Conservation (phyloP, 2,329 filamentous ascomycete genomes). For the Escovopsis sp. region DNA sequence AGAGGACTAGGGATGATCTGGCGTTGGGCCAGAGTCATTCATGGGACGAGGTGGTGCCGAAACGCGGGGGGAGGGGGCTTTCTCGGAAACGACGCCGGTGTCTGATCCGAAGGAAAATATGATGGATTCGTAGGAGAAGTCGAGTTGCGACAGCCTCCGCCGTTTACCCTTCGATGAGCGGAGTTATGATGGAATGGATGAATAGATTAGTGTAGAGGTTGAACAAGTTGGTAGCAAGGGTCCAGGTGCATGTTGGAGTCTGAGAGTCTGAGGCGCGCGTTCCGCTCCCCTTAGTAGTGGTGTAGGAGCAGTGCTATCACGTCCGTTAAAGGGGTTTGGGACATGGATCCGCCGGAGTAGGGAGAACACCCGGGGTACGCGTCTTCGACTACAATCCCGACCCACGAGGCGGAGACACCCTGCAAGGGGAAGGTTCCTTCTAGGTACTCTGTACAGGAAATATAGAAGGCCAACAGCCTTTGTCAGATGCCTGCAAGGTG, state of each 20-base stretch:
- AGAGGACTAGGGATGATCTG: conserved; percentile 3
- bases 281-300: not conserved
- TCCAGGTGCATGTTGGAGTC: conserved; percentile 1
- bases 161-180: conserved; percentile 4
- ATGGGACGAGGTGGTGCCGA: conserved; percentile 3
- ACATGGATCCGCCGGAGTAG: not conserved
- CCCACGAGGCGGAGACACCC: no score
- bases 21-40: conserved; percentile 4
- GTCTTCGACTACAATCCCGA: no score
- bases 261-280: not conserved
- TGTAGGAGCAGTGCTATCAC: not conserved
- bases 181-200: conserved; percentile 1
- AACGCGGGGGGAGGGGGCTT: not conserved
- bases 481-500: no score
- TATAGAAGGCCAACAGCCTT: no score
- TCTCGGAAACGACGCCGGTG: no score
- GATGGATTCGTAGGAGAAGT: conserved; percentile 6
- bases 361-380: no score
- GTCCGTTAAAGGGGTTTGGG: not conserved
- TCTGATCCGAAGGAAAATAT: not conserved
- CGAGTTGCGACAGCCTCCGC: not conserved
- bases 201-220: conserved; percentile 4
- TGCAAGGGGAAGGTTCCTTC: no score
- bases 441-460: no score
- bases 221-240: conserved; percentile 5